Conservation (phyloP, 176 grass and related monocot species). For the Cocos nucifera region DNA sequence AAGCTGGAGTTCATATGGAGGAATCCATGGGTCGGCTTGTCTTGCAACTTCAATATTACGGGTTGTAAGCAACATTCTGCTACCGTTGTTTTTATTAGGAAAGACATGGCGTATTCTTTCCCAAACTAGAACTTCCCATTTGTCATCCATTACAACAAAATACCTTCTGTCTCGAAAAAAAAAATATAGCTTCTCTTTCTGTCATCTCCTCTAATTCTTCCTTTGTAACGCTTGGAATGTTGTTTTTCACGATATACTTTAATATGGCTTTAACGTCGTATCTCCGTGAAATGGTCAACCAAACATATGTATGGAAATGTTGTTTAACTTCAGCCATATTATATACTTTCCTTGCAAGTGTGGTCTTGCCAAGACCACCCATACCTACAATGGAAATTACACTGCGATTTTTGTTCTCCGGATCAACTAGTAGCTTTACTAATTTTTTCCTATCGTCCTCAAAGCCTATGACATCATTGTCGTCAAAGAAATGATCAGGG, state of each 20-base stretch:
- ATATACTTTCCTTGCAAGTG: background rate
- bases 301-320: no score
- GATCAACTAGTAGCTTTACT: no score
- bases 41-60: background rate
- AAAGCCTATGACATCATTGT: no score
- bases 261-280: background rate
- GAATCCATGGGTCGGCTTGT: background rate
- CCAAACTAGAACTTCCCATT: background rate
- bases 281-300: no score
- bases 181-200: background rate
- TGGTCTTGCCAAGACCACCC: background rate
- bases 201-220: background rate
- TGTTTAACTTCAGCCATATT: no score
- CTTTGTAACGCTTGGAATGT: background rate
- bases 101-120: background rate
- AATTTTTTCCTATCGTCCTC: no score
- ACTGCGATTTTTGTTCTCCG: no score
- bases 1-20: background rate
- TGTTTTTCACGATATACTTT: background rate
- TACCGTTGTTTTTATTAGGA: background rate
- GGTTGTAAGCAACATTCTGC: background rate
- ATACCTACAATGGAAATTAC: no score
- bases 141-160: background rate
- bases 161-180: background rate
- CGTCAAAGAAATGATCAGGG: no score